These are phyloP conservation scores for Saccharomyces kudriavzevii DNA, from an alignment of 805 yeast genomes.

Conservation along the genomic window DNA sequence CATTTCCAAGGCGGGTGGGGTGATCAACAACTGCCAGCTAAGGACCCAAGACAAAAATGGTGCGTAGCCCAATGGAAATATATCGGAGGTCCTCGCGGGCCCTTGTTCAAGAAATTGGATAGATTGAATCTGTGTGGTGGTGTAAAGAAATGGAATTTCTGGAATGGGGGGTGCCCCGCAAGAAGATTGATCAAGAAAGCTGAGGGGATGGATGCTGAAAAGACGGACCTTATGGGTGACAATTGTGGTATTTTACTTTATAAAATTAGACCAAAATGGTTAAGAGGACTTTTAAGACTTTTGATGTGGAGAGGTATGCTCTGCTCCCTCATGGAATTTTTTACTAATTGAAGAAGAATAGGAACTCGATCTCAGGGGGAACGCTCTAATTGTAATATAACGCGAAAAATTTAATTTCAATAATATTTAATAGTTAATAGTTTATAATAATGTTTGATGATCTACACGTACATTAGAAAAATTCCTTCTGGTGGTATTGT, in stretches of 20 bases:
- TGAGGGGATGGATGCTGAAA: conserved; percentile 59
- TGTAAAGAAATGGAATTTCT: conserved; percentile 84
- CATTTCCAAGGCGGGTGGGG: conserved; percentile 83
- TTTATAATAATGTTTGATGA: not conserved
- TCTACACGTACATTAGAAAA: not conserved
- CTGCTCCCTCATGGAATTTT: not conserved
- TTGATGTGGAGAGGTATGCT: conserved; percentile 47
- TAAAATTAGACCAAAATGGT: conserved; percentile 42
- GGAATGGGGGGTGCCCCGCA: conserved; percentile 67
- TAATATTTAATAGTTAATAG: not conserved
- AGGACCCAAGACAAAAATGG: conserved; percentile 73
- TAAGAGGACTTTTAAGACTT: conserved; percentile 39
- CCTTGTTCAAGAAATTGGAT: conserved; percentile 63
- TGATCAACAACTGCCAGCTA: conserved; percentile 52
- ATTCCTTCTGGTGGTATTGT: no score
- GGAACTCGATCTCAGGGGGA: not conserved
- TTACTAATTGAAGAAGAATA: not conserved
- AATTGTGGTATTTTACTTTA: conserved; percentile 61
- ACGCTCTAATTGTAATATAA: not conserved
- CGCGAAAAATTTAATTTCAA: not conserved
- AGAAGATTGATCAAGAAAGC: conserved; percentile 68
- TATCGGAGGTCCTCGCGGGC: conserved; percentile 89
- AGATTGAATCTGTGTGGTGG: conserved; percentile 74
- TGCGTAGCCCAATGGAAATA: conserved; percentile 81
- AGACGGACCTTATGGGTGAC: conserved; percentile 53